Conservation (phyloP, 768 basidiomycete species). For the Mrakia blollopis region DNA sequence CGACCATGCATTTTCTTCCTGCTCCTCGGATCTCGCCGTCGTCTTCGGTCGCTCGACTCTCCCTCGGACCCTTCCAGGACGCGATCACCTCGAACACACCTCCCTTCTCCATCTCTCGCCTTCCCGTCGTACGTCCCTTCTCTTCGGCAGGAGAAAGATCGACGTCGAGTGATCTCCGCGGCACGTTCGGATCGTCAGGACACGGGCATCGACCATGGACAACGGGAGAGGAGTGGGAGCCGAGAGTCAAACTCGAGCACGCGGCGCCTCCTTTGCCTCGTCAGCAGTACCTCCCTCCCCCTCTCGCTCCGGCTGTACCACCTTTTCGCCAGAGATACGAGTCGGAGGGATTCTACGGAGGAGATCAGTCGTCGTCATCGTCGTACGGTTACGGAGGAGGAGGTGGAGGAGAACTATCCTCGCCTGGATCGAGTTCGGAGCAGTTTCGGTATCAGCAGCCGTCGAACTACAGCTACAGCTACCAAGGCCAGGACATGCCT, state of each 20-base stretch:
- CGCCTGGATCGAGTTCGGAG: neutral
- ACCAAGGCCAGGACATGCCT: neutral
- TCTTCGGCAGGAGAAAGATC: constrained; percentile 7
- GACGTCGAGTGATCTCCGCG: neutral
- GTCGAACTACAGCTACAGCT: neutral
- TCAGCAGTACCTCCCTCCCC: neutral
- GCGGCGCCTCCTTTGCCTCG: neutral
- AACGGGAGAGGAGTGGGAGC: neutral
- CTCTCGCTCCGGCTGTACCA: neutral
- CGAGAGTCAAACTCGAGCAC: neutral
- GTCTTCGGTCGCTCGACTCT: neutral
- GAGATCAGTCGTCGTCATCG: neutral
- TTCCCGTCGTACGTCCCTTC: neutral
- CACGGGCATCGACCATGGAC: neutral
- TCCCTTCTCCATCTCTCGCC: neutral
- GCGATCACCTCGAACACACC: neutral
- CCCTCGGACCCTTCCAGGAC: neutral
- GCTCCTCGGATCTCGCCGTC: neutral
- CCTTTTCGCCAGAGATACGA: neutral
- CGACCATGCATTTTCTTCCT: neutral
- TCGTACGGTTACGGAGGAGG: neutral
- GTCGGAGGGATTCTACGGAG: neutral
- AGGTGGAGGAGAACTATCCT: no score
- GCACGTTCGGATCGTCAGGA: neutral
- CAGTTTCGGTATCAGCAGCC: neutral